Evolutionary conservation across 2,329 filamentous ascomycete genomes (phyloP), one percentile per base, ranked within the genome.

Genomic region (Monilinia vaccinii-corymbosi): DNA sequence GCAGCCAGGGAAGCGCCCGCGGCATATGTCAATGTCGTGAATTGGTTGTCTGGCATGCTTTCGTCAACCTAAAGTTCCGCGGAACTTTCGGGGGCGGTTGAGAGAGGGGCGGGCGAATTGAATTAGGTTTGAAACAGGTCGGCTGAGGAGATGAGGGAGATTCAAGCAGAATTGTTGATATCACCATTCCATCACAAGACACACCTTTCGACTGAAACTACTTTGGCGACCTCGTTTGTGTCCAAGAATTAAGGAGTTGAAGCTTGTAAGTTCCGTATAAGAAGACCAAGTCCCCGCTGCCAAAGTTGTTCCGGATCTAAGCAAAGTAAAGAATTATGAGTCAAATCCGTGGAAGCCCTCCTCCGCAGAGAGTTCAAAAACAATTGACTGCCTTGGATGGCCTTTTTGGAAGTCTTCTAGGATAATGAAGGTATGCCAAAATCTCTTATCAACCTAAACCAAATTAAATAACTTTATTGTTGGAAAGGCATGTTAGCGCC

Each of bases 1-100:
- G 94, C 94, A 60, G 94, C 94, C 64, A 99, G 87, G 58, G 92
- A 96, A 62, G 93, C 94, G 68, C 93, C 93, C 62, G 93, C 94
- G 70, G 94, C 94, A 76, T 99, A 99, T 48, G 90, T 91, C 68
- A 91, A 90, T 69, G 94, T 87, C 9, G 87, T 91, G 61, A 90
- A 81, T 59, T 86, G 85, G 77, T 88, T 91, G 72, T 94, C 89
- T 69, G 88, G 89, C 89, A 94, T 93, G 11, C 61, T 63, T 67
- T 58, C 47, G 56, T 52, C 46, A 42, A 52, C 34, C 42, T 46
- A 47, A 46, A 48, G 53, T 36, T 25, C 14, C 40, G 42, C 21
- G 53, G 34, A 32, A 58, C 28, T 36, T 23, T 48, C 46, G 52
- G 32, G 36, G 23, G 21, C 28, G 23, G 47, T 53, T 23, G 40